A percentile compares a stretch with the other conserved stretches of the same genome.
Evolutionary conservation across 257 asterid species (phyloP).

Genomic region (Linaria vulgaris): DNA sequence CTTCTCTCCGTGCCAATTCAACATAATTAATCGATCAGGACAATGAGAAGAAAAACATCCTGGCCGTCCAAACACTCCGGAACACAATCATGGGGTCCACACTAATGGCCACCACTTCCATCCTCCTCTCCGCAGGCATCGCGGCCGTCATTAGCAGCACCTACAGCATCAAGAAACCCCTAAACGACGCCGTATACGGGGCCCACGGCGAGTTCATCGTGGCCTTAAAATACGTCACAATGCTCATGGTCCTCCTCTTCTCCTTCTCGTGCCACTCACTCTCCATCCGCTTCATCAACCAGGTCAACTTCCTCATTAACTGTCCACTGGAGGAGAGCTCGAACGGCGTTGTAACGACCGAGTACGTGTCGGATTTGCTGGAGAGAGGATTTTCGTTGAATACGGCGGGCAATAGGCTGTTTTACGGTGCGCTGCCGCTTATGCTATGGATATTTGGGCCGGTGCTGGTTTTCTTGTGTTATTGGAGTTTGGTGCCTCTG

Average conservation of each 20-base stretch:
- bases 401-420: conserved; percentile 70
- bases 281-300: conserved; percentile 78
- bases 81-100: conserved; percentile 93
- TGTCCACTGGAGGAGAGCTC: conserved; percentile 51
- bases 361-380: conserved; percentile 64
- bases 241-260: conserved; percentile 63
- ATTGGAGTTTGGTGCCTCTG: conserved; percentile 64
- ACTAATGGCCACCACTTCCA: conserved; percentile 89
- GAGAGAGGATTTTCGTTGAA: conserved; percentile 66
- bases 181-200: conserved; percentile 72
- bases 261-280: conserved; percentile 79
- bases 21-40: conserved; percentile 52
- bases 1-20: too few relatives aligned
- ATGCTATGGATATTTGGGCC: conserved; percentile 93
- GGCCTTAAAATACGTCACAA: conserved; percentile 72
- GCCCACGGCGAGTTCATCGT: conserved; percentile 92
- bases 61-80: conserved; percentile 81
- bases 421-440: conserved; percentile 76
- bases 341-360: conserved; percentile 45
- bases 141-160: conserved; percentile 96
- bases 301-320: conserved; percentile 81
- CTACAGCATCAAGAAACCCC: conserved; percentile 82
- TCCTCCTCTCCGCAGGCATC: conserved; percentile 74
- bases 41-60: conserved; percentile 86
- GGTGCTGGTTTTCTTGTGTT: conserved; percentile 68